Evolutionary conservation across 441 rosid species (phyloP), one percentile per base, ranked within the genome.

Genomic region (Pelargonium myrrhifolium): DNA sequence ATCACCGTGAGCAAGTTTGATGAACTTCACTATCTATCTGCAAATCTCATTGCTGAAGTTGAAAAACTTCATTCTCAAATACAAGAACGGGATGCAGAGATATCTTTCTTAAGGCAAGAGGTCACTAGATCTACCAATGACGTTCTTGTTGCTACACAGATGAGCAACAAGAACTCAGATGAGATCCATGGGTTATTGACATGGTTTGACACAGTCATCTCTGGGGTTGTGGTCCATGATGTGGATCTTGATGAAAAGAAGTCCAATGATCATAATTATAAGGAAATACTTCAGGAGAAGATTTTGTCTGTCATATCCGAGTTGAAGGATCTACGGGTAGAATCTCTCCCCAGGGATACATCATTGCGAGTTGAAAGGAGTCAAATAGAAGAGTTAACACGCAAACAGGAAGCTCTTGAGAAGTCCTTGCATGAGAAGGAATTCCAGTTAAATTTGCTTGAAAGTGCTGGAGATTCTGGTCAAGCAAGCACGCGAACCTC

Each of bases 51-150:
- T 17, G 72, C 82, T 40, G 96, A 96, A 84, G 86, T 93, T 56
- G 99, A 96, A 82, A 91, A 89, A 76, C 92, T 93, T 77, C 98
- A 93, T 68, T 81, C 82, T 40, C 97, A 91, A 78, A 70, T 93
- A 78, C 90, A 86, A 80, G 98, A 96, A 74, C 90, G 93, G 60
- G 97, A 91, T 83, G 74, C 86, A 21, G 97, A 96, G 84, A 81
- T 96, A 69, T 93, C 98, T 76, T 93, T 91, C 88, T 85, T 96
- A 65, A 87, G 99, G 83, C 96, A 96, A 81, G 99, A 96, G 81
- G 97, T 91, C 75, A 93, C 98, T 22, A 88, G 97, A 83, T 93
- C 93, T 80, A 88, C 98, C 68, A 84, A 87, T 78, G 98, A 91
- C 60, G 96, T 76, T 82, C 93, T 89, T 79, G 82, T 69, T 73